phyloP scores from a whole-genome alignment of 768 basidiomycete genomes.

The Collybia sp. region DNA sequence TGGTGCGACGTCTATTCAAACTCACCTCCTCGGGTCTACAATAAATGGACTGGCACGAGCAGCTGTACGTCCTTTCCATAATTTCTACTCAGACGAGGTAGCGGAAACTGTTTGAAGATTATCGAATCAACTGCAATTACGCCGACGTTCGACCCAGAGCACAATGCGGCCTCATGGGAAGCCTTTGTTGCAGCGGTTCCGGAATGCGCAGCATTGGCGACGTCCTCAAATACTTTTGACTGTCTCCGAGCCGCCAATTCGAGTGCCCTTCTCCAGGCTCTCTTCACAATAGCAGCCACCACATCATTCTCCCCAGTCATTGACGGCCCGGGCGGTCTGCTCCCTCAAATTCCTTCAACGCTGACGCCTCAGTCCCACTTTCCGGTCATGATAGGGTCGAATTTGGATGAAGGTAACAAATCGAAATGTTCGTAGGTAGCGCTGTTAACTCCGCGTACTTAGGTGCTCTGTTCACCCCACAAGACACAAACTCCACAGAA shows the following conservation, averaged over 20 bases:
- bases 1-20: constrained; percentile 36
- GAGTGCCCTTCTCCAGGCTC: constrained; percentile 10
- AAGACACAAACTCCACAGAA: constrained; percentile 15
- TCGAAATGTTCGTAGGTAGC: neutral
- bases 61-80: constrained; percentile 18
- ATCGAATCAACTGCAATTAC: constrained; percentile 26
- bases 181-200: constrained; percentile 32
- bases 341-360: constrained; percentile 32
- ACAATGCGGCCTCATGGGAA: constrained; percentile 26
- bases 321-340: constrained; percentile 34
- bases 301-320: constrained; percentile 32
- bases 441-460: neutral
- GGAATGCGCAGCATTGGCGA: constrained; percentile 22
- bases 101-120: constrained; percentile 35
- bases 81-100: neutral
- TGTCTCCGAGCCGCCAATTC: constrained; percentile 18
- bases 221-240: constrained; percentile 25
- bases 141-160: constrained; percentile 22
- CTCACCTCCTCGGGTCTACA: constrained; percentile 27
- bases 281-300: constrained; percentile 4
- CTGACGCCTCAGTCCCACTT: constrained; percentile 21
- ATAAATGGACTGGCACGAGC: constrained; percentile 21
- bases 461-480: constrained; percentile 32
- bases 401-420: constrained; percentile 38
- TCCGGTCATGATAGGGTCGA: constrained; percentile 41